Base-by-base conservation (phyloP, 2,329 filamentous ascomycete genomes). In the Epichloe festucae region DNA sequence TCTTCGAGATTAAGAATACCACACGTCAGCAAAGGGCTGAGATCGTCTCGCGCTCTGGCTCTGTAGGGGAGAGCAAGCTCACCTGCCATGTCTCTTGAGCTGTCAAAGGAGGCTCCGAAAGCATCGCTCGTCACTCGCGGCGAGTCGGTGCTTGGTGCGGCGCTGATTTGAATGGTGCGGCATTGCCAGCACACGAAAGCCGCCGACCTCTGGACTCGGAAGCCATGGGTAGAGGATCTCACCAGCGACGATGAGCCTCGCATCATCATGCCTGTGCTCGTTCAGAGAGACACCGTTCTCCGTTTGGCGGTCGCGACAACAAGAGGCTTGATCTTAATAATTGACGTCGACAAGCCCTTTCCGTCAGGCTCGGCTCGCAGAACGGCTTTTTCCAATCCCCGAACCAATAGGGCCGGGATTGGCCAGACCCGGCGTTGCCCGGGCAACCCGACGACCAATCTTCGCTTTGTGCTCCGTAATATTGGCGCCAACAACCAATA, bases 141-240 rank as follows among this genome's bases (percentile, higher is more conserved):
- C 47, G 75, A 71, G 55, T 80, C 76, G 38, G 74, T 78, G 52
- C 75, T 78, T 36, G 81, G 78, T 51, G 77, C 71, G 49, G 80
- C 72, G 64, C 76, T 80, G 70, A 85, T 81, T 62, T 82, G 80
- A 46, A 85, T 79, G 49, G 70, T 64, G 62, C 81, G 72, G 66
- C 78, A 81, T 67, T 79, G 76, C 47, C 70, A 67, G 62, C 76
- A 80, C 46, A 77, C 65, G 54, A 71, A 75, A 12, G 62, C 59
- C 39, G 63, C 52, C 23, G 57, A 52, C 35, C 48, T 60, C 52
- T 56, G 57, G 49, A 59, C 54, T 51, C 64, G 59, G 48, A 65
- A 51, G 55, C 63, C 57, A 14, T 63, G 66, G 42, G 66, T 62
- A 53, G 68, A 59, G 55, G 68, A 59, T 56, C 66, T 62, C 48